Percentiles rank a stretch among this genome's conserved stretches.
Conservation (phyloP, 768 basidiomycete species). For the Suillus weaverae region DNA sequence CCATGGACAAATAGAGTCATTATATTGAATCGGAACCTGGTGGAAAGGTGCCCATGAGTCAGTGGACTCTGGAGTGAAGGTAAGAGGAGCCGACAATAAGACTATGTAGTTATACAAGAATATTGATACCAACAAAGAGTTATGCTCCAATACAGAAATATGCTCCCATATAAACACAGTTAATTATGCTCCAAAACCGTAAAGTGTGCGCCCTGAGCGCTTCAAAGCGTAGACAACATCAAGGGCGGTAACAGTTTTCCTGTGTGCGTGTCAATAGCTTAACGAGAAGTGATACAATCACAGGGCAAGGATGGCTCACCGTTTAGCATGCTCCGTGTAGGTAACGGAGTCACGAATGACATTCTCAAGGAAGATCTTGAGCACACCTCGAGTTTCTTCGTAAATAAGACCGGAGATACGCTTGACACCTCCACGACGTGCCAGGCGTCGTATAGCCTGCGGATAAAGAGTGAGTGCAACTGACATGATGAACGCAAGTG, state of each 20-base stretch:
- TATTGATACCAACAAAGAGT: slow-evolving; percentile 4
- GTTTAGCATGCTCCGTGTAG: slow-evolving; percentile 91
- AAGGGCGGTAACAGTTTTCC: slow-evolving; percentile 80
- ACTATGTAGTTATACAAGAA: slow-evolving; percentile 10
- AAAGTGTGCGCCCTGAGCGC: slow-evolving; percentile 73
- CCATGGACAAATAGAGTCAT: not conserved
- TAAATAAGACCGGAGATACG: slow-evolving; percentile 86
- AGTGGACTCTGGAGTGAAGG: not conserved
- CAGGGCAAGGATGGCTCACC: slow-evolving; percentile 26
- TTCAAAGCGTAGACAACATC: slow-evolving; percentile 81
- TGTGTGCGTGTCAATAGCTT: slow-evolving; percentile 10
- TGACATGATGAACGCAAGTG: too few relatives aligned
- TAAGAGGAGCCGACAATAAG: not conserved
- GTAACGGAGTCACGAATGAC: slow-evolving; percentile 88
- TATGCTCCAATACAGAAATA: not conserved
- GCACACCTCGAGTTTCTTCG: slow-evolving; percentile 86
- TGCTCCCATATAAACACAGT: not conserved
- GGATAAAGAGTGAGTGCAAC: not conserved
- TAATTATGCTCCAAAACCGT: slow-evolving; percentile 70
- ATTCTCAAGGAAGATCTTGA: slow-evolving; percentile 87
- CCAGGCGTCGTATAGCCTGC: slow-evolving; percentile 67
- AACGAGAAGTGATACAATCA: not conserved
- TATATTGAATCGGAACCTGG: not conserved
- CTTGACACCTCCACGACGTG: slow-evolving; percentile 89
- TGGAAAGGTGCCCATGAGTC: not conserved